Base-by-base conservation (phyloP, 1,284 basidiomycete species). In the Fistulina hepatica region DNA sequence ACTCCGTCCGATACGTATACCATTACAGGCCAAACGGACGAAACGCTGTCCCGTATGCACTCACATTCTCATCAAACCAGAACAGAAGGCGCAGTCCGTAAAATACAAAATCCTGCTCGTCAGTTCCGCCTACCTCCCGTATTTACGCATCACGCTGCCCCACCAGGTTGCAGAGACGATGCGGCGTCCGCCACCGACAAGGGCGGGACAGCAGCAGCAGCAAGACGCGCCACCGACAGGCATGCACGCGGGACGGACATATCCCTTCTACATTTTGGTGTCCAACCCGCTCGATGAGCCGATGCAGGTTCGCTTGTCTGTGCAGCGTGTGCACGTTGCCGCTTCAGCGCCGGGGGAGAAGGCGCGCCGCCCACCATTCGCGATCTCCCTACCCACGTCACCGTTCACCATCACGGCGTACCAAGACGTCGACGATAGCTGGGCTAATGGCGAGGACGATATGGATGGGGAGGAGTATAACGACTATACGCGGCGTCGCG, bases 71-170 rank as follows among this genome's bases (percentile, higher is more conserved):
- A 94, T 97, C 61, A 95, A 97, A 54, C 95, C 95, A 2, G 95
- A 99, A 56, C 85, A 92, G 52, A 98, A 97, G 57, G 82, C 92
- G 0, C 84, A 89, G 49, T 89, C 86, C 5, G 82, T 88, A 22
- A 76, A 88, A 5, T 97, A 84, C 73, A 97, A 97, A 63, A 97
- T 98, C 63, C 97, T 95, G 58, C 79, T 97, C 33, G 85, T 94
- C 33, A 95, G 94, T 0, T 74, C 81, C 19, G 93, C 88, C 57
- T 97, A 97, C 58, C 67, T 99, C 12, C 95, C 94, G 1, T 75
- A 82, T 2, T 82, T 97, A 27, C 74, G 76, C n/a, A 71, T 83
- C 21, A 65, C 74, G 15, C 67, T 81, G 23, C 81, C 78, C n/a
- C 74, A 74, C 44, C 52, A 58, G 3, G 58, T 61, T 42, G 57